Evolutionary conservation across 371 early-diverging fungal species (phyloP).

Genomic region (Apophysomyces variabilis): DNA sequence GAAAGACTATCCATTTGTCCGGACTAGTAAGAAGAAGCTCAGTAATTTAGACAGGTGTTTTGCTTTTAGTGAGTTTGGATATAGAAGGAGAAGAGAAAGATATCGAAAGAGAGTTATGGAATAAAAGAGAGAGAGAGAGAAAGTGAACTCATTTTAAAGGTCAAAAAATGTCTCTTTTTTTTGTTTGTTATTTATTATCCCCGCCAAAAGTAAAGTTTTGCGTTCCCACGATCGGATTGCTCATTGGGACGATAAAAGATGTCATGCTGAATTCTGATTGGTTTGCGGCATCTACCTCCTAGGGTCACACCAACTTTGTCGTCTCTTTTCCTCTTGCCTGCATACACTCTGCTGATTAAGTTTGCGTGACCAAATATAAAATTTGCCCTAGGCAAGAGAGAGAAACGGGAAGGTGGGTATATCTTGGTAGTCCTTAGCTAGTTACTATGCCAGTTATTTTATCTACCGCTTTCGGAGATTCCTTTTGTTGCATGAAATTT

Average conservation of each 20-base stretch:
- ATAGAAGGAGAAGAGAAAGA: too few species aligned
- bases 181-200: neutral
- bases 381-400: neutral
- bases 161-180: neutral
- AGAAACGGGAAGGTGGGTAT: neutral
- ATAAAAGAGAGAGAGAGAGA: neutral
- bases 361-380: neutral
- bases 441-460: too few species aligned
- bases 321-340: neutral
- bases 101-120: neutral
- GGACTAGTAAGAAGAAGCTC: too few species aligned
- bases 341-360: neutral
- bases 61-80: too few species aligned
- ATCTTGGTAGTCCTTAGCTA: neutral
- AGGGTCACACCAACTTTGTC: neutral
- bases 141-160: too few species aligned
- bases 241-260: constrained; percentile 11
- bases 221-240: constrained; percentile 4
- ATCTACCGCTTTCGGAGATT: too few species aligned
- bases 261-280: neutral
- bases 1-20: neutral
- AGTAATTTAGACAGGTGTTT: too few species aligned
- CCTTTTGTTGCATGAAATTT: too few species aligned
- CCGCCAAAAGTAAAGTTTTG: neutral
- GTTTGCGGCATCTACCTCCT: neutral